Evolutionary conservation across 163 green algal species (phyloP), one percentile per base, ranked within the genome.

Genomic region (Coccomyxa subellipsoidea): DNA sequence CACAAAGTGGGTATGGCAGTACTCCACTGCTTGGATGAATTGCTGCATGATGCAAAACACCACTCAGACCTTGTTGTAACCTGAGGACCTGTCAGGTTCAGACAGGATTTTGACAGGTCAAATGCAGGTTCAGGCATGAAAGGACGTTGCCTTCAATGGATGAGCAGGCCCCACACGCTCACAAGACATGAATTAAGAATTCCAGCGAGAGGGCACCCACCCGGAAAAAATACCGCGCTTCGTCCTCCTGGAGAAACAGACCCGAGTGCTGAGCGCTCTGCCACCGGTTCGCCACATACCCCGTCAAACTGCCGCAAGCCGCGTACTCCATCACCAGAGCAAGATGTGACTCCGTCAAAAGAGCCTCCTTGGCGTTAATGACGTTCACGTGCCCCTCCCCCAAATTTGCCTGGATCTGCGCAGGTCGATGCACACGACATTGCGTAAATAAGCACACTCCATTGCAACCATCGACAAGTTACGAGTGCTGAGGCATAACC

Each of bases 321-420:
- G 92, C 94, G 84, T 92, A 97, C 81, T 98, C 93, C 90, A 98
- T 92, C 10, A 96, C 91, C 54, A 97, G 83, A 0, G 89, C 93
- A 34, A 98, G 85, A 87, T 98, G 95, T 8, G 86, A 89, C 7
- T 88, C 86, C 0, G 94, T 97, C 0, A 98, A 87, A 25, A 98
- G 75, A 31, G 95, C 89, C 82, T 97, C 92, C 54, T 93, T 86
- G 10, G 89, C 81, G 53, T 90, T 83, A 77, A 88, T 83, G 32
- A 89, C 54, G 84, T 93, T 77, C 29, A 94, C 86, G 82, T 97
- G 93, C 3, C 94, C 94, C 83, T 95, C 92, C 0, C 94, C 95
- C 31, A 98, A 88, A 69, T 97, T 90, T 34, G 89, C 88, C 40
- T 91, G 87, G 32, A 92, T 90, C 87, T 90, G 87, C 81, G 83